Evolutionary conservation across 2,329 filamentous ascomycete genomes (phyloP).

Genomic region (Microthyrium microscopicum): DNA sequence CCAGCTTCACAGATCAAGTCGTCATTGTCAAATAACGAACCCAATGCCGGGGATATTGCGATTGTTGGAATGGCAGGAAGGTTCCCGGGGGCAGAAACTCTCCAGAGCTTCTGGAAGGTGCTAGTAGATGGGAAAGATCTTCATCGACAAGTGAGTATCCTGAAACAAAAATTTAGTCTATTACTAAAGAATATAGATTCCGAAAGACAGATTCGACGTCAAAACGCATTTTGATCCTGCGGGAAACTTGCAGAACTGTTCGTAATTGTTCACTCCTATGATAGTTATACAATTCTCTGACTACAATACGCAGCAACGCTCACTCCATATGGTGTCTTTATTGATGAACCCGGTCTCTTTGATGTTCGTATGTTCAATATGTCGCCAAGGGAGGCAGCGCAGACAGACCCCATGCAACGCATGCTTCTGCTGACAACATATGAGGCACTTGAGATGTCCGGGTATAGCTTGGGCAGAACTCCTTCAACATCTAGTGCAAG

Average conservation of each 20-base stretch:
- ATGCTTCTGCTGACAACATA: slow-evolving; percentile 14
- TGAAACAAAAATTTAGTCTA: too few species aligned
- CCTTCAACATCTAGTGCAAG: slow-evolving; percentile 14
- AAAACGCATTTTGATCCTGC: slow-evolving; percentile 1
- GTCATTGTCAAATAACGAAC: too few species aligned
- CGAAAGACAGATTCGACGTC: slow-evolving; percentile 4
- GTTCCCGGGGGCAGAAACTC: slow-evolving; percentile 6
- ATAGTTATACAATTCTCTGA: too few species aligned
- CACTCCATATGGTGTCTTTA: slow-evolving; percentile 14
- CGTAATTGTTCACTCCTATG: too few species aligned
- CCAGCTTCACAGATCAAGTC: too few species aligned
- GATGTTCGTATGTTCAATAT: slow-evolving; percentile 17
- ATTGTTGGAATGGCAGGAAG: slow-evolving; percentile 9
- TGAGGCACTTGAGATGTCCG: slow-evolving; percentile 15
- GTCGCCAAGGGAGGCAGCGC: slow-evolving; percentile 14
- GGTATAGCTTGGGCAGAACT: slow-evolving; percentile 15
- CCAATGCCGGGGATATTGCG: too few species aligned
- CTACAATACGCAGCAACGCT: too few species aligned
- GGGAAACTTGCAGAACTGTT: slow-evolving; percentile 9
- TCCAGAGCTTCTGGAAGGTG: slow-evolving; percentile 8
- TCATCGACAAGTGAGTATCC: slow-evolving; percentile 8
- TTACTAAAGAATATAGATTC: slow-evolving; percentile 2
- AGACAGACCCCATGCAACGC: slow-evolving; percentile 14
- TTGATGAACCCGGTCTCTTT: slow-evolving; percentile 15
- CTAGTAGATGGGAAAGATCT: slow-evolving; percentile 6